These are phyloP conservation scores for Solanum chmielewskii DNA, from an alignment of 257 asterid species.

Conservation along the genomic window DNA sequence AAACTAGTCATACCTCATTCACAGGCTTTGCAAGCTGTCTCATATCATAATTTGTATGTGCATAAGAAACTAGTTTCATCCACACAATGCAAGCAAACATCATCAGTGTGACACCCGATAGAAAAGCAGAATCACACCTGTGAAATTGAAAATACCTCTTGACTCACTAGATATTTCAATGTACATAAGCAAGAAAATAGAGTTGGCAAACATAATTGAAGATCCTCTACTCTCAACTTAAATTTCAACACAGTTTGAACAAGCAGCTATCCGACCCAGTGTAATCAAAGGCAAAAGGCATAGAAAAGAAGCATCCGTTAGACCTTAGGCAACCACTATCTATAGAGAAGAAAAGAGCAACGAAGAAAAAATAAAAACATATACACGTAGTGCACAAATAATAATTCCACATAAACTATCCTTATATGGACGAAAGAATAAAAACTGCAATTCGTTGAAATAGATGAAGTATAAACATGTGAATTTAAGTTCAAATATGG, in stretches of 20 bases:
- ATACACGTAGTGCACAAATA: background rate
- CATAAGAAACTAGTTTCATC: constrained; percentile 92
- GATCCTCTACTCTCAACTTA: background rate
- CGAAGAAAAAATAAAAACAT: background rate
- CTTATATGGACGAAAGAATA: background rate
- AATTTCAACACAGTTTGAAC: background rate
- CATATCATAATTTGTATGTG: constrained; percentile 88
- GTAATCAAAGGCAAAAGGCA: background rate
- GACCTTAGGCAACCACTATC: background rate
- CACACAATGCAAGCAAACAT: constrained; percentile 72
- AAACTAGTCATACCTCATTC: constrained; percentile 48
- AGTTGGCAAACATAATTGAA: background rate
- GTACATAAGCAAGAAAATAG: background rate
- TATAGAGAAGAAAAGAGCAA: background rate
- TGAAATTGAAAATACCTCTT: constrained; percentile 8
- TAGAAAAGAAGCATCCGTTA: background rate
- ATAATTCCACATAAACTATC: background rate
- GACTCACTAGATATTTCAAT: background rate
- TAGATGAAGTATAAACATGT: background rate
- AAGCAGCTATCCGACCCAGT: background rate
- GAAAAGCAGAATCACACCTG: constrained; percentile 97
- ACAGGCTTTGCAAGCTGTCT: constrained; percentile 59
- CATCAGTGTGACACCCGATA: constrained; percentile 74
- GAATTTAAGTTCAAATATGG: background rate
- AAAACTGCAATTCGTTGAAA: background rate